These are phyloP conservation scores for Penium margaritaceum DNA, from an alignment of 139 green algal species.

Conservation along the genomic window DNA sequence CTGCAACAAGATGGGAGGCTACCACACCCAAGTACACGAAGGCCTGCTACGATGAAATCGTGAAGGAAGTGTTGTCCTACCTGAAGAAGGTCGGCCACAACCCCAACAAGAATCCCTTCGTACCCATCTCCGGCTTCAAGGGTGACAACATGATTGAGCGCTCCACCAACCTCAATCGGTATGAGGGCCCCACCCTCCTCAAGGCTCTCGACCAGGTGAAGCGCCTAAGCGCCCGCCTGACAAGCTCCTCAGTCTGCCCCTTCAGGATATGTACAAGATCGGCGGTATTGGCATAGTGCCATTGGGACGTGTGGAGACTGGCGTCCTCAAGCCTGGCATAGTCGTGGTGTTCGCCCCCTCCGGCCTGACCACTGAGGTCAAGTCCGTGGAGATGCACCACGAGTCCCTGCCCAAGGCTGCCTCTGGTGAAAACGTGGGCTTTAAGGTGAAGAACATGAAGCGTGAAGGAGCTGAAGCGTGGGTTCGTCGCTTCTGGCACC, in stretches of 20 bases:
- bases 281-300: slow-evolving; percentile 97
- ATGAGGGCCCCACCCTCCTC: slow-evolving; percentile 71
- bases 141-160: slow-evolving; percentile 98
- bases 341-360: slow-evolving; percentile 72
- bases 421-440: slow-evolving; percentile 97
- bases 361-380: slow-evolving; percentile 83
- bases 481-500: slow-evolving; percentile 57
- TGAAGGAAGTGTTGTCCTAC: slow-evolving; percentile 90
- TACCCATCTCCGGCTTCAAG: slow-evolving; percentile 97
- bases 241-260: slow-evolving; percentile 46
- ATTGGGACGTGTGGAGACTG: slow-evolving; percentile 93
- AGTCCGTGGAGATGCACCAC: slow-evolving; percentile 99
- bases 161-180: slow-evolving; percentile 90
- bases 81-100: slow-evolving; percentile 77
- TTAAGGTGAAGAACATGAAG: slow-evolving; percentile 91
- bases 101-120: slow-evolving; percentile 75
- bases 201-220: slow-evolving; percentile 52
- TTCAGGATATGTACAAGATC: slow-evolving; percentile 95
- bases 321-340: slow-evolving; percentile 83
- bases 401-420: slow-evolving; percentile 75
- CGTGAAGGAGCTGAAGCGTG: slow-evolving; percentile 45
- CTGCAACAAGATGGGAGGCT: slow-evolving; percentile 60
- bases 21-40: slow-evolving; percentile 81
- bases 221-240: slow-evolving; percentile 45
- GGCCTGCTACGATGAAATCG: slow-evolving; percentile 92